A percentile compares a stretch with the other conserved stretches of the same genome.
phyloP scores from a whole-genome alignment of 2,329 filamentous ascomycete species.

The Zasmidium angulare region DNA sequence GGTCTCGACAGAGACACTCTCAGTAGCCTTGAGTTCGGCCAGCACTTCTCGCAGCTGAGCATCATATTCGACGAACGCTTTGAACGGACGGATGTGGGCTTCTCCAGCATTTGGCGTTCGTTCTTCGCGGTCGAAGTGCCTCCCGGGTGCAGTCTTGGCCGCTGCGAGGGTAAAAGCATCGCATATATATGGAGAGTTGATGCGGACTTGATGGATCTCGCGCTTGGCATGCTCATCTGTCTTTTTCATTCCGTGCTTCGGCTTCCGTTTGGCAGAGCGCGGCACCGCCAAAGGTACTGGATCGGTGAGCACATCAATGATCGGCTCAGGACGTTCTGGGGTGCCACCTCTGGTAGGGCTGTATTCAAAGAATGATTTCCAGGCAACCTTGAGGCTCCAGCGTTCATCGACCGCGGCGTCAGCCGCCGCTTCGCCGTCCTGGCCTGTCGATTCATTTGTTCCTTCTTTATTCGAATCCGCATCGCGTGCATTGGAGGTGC shows the following conservation, averaged over 20 bases:
- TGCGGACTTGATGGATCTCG: not conserved
- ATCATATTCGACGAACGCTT: not conserved
- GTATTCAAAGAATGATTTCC: not conserved
- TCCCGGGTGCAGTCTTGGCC: not conserved
- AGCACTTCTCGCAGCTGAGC: not conserved
- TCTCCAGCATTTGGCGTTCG: not conserved
- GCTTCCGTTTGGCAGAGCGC: not conserved
- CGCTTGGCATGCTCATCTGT: not conserved
- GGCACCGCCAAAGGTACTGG: not conserved
- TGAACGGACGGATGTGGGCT: not conserved
- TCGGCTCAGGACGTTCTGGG: not conserved
- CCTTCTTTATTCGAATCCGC: not conserved
- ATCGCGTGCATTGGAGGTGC: not conserved
- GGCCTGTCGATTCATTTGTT: not conserved
- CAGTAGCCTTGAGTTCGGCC: not conserved
- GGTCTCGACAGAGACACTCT: not conserved
- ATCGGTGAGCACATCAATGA: not conserved
- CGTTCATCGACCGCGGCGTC: not conserved
- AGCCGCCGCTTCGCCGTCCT: not conserved
- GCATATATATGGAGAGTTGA: not conserved
- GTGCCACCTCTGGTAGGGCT: not conserved
- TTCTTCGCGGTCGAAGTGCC: not conserved
- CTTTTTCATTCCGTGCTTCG: not conserved
- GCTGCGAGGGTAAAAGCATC: not conserved
- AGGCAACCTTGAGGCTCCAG: not conserved